Percentiles rank a stretch among this genome's conserved stretches.
Evolutionary conservation across 257 asterid species (phyloP).

Genomic region (Nicotiana otophora): DNA sequence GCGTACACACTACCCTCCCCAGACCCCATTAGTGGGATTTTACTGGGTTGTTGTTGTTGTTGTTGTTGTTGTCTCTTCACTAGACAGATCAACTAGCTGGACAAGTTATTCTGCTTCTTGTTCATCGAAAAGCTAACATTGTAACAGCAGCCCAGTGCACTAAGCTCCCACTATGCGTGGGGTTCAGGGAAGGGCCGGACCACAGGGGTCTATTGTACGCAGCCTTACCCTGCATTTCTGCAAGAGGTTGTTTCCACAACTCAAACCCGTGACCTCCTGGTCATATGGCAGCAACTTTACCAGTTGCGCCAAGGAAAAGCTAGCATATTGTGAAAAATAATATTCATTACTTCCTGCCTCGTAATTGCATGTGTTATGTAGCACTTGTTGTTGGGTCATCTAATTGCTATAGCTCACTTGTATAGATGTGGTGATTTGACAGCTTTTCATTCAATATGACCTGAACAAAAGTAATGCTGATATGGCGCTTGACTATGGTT

Average conservation of each 20-base stretch:
- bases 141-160: too few relatives aligned
- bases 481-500: constrained; percentile 94
- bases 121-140: background rate
- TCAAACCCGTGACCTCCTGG: too few relatives aligned
- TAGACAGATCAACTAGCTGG: too few relatives aligned
- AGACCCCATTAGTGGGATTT: too few relatives aligned
- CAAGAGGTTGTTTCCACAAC: too few relatives aligned
- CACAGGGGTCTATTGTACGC: too few relatives aligned
- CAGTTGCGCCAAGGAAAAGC: background rate
- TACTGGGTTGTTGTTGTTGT: too few relatives aligned
- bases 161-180: too few relatives aligned
- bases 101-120: background rate
- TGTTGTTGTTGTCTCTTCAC: background rate
- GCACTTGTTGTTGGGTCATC: background rate
- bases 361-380: background rate
- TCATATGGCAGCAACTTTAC: too few relatives aligned
- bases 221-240: too few relatives aligned
- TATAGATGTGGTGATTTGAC: constrained; percentile 20
- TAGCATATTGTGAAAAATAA: background rate
- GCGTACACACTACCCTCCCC: too few relatives aligned
- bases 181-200: too few relatives aligned
- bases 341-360: background rate
- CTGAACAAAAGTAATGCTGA: constrained; percentile 90
- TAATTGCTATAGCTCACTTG: background rate
- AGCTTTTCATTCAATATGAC: constrained; percentile 83